A percentile compares a stretch with the other conserved stretches of the same genome.
Evolutionary conservation across 1,284 basidiomycete species (phyloP).

Genomic region (Naganishia liquefaciens): DNA sequence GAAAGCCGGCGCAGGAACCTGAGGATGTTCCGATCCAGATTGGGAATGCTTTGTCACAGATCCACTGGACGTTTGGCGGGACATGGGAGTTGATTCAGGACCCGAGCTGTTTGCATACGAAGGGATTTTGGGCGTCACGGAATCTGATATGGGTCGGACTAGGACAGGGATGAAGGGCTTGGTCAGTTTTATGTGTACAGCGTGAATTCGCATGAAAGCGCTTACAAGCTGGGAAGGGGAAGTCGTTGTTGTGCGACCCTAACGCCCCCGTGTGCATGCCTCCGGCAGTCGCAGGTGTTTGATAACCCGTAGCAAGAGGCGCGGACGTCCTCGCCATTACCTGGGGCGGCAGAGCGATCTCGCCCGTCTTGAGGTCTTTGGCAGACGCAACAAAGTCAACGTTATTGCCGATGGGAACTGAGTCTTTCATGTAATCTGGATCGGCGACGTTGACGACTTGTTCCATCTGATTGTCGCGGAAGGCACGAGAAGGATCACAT

Average conservation of each 20-base stretch:
- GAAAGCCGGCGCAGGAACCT: constrained; percentile 35
- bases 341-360: constrained; percentile 19
- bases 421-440: constrained; percentile 19
- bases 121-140: constrained; percentile 36
- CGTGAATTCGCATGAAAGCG: background rate
- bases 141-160: constrained; percentile 48
- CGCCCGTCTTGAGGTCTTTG: constrained; percentile 8
- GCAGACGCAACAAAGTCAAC: background rate
- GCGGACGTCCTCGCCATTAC: background rate
- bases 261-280: constrained; percentile 19
- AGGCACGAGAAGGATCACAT: constrained; percentile 4
- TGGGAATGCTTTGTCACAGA: constrained; percentile 39
- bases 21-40: constrained; percentile 29
- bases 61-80: constrained; percentile 37
- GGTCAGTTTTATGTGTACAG: background rate
- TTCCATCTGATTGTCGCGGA: constrained; percentile 1
- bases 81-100: constrained; percentile 44
- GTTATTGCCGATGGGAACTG: background rate
- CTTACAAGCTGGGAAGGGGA: constrained; percentile 35
- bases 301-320: background rate
- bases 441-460: constrained; percentile 23
- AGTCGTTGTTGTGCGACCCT: constrained; percentile 12
- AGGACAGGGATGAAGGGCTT: background rate
- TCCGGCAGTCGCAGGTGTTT: constrained; percentile 21
- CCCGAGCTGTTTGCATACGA: constrained; percentile 18